These are phyloP conservation scores for Vinca major DNA, from an alignment of 305 asterid genomes.

Conservation along the genomic window DNA sequence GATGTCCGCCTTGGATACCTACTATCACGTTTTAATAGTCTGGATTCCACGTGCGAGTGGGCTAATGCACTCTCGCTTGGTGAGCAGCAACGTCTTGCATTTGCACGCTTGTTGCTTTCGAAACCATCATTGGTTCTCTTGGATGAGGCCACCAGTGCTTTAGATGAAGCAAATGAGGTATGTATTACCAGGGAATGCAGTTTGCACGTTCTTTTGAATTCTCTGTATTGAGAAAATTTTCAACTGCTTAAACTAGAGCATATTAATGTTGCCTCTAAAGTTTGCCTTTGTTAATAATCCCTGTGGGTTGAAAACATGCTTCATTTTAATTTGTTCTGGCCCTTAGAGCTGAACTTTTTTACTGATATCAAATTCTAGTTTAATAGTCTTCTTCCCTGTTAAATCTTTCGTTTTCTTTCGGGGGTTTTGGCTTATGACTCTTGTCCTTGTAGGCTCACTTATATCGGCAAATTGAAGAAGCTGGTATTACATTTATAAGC, in stretches of 20 bases:
- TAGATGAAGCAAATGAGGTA: constrained; percentile 93
- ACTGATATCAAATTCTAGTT: neutral
- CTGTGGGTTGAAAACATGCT: neutral
- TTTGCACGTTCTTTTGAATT: neutral
- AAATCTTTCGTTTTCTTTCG: neutral
- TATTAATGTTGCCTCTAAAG: too few relatives aligned
- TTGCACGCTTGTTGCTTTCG: constrained; percentile 70
- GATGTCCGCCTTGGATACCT: constrained; percentile 67
- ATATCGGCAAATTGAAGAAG: constrained; percentile 43
- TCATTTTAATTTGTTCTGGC: neutral
- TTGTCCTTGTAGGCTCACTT: constrained; percentile 54
- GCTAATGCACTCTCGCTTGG: constrained; percentile 86
- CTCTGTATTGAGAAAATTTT: neutral
- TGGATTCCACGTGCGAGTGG: constrained; percentile 65
- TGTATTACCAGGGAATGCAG: neutral
- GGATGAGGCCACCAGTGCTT: constrained; percentile 89
- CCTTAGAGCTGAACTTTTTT: neutral
- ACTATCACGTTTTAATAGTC: constrained; percentile 45
- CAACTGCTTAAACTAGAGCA: neutral
- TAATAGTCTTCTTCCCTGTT: neutral
- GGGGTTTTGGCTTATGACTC: neutral
- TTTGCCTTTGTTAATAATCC: neutral
- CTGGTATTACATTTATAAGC: constrained; percentile 62
- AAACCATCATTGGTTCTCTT: constrained; percentile 56
- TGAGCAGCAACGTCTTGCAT: constrained; percentile 93